Conservation (phyloP, 2,329 filamentous ascomycete genomes). For the Lomentospora prolificans region DNA sequence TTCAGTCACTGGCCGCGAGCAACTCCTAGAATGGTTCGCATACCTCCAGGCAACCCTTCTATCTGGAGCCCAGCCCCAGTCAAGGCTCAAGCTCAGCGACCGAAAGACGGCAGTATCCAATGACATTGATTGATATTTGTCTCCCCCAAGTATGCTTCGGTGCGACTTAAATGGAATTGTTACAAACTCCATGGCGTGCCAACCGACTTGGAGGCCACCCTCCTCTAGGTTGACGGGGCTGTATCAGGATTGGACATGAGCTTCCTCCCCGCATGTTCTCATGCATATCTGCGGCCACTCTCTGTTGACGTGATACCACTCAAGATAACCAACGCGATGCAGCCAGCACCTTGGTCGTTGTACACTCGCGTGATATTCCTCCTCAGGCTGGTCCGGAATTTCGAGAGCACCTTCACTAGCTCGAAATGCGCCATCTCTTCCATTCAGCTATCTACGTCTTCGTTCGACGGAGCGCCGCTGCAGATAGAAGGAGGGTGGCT, state of each 20-base stretch:
- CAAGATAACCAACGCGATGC: background rate
- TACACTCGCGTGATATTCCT: background rate
- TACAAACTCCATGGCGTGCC: no score
- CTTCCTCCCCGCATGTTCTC: slow-evolving; percentile 1
- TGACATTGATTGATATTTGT: background rate
- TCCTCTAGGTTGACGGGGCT: background rate
- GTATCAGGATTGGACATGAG: background rate
- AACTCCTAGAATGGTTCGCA: no score
- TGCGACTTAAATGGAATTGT: background rate
- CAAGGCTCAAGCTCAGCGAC: no score
- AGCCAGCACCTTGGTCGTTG: background rate
- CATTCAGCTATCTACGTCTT: no score
- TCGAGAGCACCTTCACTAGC: no score
- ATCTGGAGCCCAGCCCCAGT: no score
- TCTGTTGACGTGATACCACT: background rate
- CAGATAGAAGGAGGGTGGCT: no score
- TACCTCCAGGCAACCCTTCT: no score
- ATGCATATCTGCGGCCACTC: background rate
- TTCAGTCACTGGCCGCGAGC: no score
- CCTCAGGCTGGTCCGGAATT: background rate
- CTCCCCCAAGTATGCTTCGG: background rate
- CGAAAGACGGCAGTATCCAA: no score
- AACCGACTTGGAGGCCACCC: background rate
- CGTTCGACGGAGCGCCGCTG: no score
- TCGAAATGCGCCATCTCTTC: no score